Conservation (phyloP, 2,329 filamentous ascomycete species). For the Calonectria hawksworthii region DNA sequence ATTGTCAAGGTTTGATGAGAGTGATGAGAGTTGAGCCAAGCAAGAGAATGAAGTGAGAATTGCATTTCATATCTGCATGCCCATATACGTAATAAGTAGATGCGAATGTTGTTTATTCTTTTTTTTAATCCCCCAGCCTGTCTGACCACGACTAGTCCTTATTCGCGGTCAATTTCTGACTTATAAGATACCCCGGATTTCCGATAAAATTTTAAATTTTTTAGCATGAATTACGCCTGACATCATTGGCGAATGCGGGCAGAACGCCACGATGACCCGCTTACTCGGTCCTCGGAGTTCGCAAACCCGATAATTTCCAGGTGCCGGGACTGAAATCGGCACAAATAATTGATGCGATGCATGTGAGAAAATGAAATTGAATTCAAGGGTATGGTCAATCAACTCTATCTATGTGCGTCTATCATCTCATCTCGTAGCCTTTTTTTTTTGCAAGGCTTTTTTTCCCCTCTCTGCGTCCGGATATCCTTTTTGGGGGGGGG, state of each 20-base stretch:
- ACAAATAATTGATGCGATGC: neutral
- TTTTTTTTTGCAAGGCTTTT: conserved; percentile 7
- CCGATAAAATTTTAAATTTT: neutral
- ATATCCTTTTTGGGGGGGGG: conserved; percentile 35
- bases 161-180: neutral
- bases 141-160: neutral
- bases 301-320: neutral
- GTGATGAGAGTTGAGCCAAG: neutral
- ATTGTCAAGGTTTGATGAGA: neutral
- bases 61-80: neutral
- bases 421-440: conserved; percentile 30
- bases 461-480: conserved; percentile 20
- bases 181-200: conserved; percentile 19
- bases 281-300: neutral
- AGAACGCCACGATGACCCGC: conserved; percentile 1
- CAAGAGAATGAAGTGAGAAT: neutral
- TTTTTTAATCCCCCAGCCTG: neutral
- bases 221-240: conserved; percentile 7
- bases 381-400: conserved; percentile 13
- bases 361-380: neutral
- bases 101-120: neutral
- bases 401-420: conserved; percentile 30
- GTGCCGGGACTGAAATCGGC: neutral
- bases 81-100: neutral
- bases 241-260: conserved; percentile 17